Evolutionary conservation across 257 asterid genomes (phyloP), one percentile per base, ranked within the genome.

Genomic region (Rhazya stricta): DNA sequence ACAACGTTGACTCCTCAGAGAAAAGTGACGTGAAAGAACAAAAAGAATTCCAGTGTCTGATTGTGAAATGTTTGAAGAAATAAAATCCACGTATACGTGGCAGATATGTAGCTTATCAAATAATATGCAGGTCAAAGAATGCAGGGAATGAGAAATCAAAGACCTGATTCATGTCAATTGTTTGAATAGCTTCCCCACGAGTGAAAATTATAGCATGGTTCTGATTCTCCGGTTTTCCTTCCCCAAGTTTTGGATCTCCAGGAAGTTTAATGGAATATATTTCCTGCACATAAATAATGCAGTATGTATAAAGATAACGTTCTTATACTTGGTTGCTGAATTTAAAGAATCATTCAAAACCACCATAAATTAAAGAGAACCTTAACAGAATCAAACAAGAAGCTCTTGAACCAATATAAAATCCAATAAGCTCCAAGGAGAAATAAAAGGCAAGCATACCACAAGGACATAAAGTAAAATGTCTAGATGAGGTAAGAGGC

Each of bases 131-230:
- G 69, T 53, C 39, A 58, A 54, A 51, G 37, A 78, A 48, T 73
- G 61, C 53, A 57, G 65, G 80, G 73, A 78, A 78, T 19, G 9
- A 67, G 73, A 10, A 68, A 9, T 8, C 30, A 77, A 25, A 84
- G 67, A 86, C 99, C 97, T 94, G 99, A 80, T 94, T 94, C 98
- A 94, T 94, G 88, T 94, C 99, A 67, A 94, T 94, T 68, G 99
- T 94, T 81, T 94, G 99, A 83, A 94, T 79, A 71, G 98, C 99
- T 61, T 92, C 99, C 56, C 99, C 99, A 43, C 99, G 97, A 43
- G 99, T 94, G 81, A 94, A 94, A 76, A 94, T n/a, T 76, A 94
- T 86, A 2, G 99, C 96, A 84, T 94, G 99, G 78, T 94, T 94
- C 78, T 94, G 99, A 76, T 92, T 94, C 86, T 94, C 99, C 36